Base-by-base conservation (phyloP, 768 basidiomycete species). In the Brasilioporus rufonigricans region DNA sequence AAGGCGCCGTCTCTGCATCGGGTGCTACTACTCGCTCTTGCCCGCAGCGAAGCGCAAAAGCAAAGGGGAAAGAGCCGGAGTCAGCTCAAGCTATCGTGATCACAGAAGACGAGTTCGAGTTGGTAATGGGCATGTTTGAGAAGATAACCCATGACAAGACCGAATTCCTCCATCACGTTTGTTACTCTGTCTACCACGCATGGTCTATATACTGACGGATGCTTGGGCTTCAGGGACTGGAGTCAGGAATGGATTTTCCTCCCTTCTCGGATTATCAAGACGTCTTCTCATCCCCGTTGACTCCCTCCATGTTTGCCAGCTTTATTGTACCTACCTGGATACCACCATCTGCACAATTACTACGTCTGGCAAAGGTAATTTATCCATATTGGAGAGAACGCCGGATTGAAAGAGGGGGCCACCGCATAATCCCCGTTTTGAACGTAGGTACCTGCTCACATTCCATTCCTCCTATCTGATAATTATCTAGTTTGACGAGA, bases 51-150 rank as follows among this genome's bases (percentile, higher is more conserved):
- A 89, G 86, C 64, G 80, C 86, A 24, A 93, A 92, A 71, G 84
- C 84, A 10, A 94, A 89, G 64, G 91, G 89, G 52, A 93, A 91
- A 69, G 91, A 91, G 52, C 86, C 87, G 1, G 91, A 95, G 49
- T 71, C 80, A 2, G 70, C 73, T 2, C 82, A 81, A 53, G 80
- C 84, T 10, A 62, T 86, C n/a, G 72, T 78, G 50, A 87, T 98
- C 54, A 78, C 84, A 4, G 95, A 97, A 65, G 93, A 97, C 62
- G 88, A 93, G 63, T 96, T 98, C 58, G 97, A 99, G 70, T 79
- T 94, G 58, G 84, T 96, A 53, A 96, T 98, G 93, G 92, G 92
- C 21, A 69, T 98, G 45, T 87, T 96, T 63, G 97, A 99, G 76
- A 89, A 88, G 65, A 79, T 87, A 41, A 92, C 94, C 31, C 91